phyloP scores from a whole-genome alignment of 768 basidiomycete genomes.

The Leccinellum luteum region DNA sequence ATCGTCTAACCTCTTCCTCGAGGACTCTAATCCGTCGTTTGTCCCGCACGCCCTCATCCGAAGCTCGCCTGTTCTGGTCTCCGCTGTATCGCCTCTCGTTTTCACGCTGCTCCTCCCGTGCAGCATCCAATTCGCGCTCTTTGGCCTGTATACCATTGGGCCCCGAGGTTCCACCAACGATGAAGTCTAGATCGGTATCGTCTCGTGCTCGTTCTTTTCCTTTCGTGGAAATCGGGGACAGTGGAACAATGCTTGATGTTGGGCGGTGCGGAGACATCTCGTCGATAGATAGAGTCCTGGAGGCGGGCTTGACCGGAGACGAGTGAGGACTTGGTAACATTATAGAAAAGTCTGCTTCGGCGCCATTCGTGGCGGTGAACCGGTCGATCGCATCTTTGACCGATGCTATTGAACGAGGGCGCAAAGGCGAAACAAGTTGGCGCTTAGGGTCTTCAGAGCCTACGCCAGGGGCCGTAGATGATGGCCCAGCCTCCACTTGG shows the following conservation, averaged over 20 bases:
- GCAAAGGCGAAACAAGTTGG: constrained; percentile 31
- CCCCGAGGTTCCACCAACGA: constrained; percentile 41
- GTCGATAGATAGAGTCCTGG: constrained; percentile 26
- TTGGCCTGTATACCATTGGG: constrained; percentile 54
- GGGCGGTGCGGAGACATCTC: constrained; percentile 10
- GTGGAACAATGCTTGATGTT: not conserved
- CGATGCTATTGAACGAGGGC: constrained; percentile 36
- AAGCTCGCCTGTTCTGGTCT: constrained; percentile 29
- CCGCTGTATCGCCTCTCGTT: constrained; percentile 41
- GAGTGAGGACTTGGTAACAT: constrained; percentile 44
- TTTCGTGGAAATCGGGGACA: constrained; percentile 29
- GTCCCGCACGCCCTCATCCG: constrained; percentile 49
- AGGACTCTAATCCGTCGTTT: constrained; percentile 61
- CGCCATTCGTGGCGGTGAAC: constrained; percentile 42
- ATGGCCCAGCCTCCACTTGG: constrained; percentile 17
- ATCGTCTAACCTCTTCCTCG: constrained; percentile 60
- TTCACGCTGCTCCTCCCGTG: constrained; percentile 48
- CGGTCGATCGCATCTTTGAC: constrained; percentile 49
- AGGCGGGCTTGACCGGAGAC: constrained; percentile 31
- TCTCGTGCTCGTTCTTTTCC: constrained; percentile 46
- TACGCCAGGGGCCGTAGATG: constrained; percentile 2
- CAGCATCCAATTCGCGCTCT: constrained; percentile 60
- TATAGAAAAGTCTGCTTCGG: constrained; percentile 50
- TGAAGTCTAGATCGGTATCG: constrained; percentile 26
- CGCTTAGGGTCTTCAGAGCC: constrained; percentile 1